phyloP scores from a whole-genome alignment of 164 flowering plant species.

The Houttuynia cordata region DNA sequence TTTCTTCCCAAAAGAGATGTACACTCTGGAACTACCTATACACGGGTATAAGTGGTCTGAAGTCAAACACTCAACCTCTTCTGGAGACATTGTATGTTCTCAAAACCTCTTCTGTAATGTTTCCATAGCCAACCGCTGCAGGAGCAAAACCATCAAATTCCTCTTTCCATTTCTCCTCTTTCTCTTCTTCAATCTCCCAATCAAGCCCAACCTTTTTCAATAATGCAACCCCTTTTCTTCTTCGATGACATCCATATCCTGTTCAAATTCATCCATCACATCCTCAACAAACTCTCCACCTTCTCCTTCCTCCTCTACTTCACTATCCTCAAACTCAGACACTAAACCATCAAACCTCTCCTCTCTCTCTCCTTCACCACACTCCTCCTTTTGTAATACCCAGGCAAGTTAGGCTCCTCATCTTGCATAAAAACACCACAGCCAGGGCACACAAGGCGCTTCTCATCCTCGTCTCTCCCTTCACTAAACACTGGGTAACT shows the following conservation, averaged over 20 bases:
- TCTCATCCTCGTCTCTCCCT: constrained; percentile 80
- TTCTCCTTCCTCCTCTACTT: constrained; percentile 11
- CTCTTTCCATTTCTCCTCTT: constrained; percentile 29
- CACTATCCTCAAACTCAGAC: constrained; percentile 14
- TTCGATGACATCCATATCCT: constrained; percentile 27
- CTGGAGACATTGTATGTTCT: no score
- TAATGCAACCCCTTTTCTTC: constrained; percentile 13
- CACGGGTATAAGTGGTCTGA: no score
- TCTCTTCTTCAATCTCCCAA: constrained; percentile 48
- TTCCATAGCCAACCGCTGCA: constrained; percentile 77
- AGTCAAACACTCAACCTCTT: no score
- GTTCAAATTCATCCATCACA: constrained; percentile 7
- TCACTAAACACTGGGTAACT: constrained; percentile 46
- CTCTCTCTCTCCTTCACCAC: constrained; percentile 3
- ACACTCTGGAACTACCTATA: no score
- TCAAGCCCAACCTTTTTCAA: constrained; percentile 29
- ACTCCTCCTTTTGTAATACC: constrained; percentile 51
- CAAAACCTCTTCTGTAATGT: constrained; percentile 54
- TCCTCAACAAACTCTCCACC: constrained; percentile 6
- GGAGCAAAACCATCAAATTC: constrained; percentile 73
- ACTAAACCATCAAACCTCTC: constrained; percentile 7
- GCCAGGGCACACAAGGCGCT: constrained; percentile 78
- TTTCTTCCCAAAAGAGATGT: no score
- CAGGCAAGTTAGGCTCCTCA: constrained; percentile 69
- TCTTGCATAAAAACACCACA: constrained; percentile 97